phyloP scores from a whole-genome alignment of 2,329 filamentous ascomycete genomes.

The Thielaviopsis populi region DNA sequence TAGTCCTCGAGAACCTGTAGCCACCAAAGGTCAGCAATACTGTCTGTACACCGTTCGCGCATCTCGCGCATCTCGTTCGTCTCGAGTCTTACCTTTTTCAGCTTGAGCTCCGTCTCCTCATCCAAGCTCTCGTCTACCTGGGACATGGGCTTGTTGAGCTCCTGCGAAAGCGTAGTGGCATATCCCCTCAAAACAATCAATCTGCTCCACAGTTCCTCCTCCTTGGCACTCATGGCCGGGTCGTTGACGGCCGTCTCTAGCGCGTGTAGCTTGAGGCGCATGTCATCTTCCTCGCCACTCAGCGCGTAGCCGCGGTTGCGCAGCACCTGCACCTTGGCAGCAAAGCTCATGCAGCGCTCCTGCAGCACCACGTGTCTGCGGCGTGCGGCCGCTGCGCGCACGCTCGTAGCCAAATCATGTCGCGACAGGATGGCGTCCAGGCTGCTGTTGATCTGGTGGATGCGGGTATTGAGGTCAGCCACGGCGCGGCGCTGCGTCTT shows the following conservation, averaged over 20 bases:
- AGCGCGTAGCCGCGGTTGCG: constrained; percentile 70
- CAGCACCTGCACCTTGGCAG: constrained; percentile 65
- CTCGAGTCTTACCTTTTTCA: constrained; percentile 51
- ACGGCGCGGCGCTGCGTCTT: constrained; percentile 57
- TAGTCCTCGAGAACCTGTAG: constrained; percentile 62
- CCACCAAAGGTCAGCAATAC: constrained; percentile 13
- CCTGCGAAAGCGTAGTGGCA: constrained; percentile 54
- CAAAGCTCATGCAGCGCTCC: constrained; percentile 57
- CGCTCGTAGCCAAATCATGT: constrained; percentile 62
- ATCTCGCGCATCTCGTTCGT: too few relatives aligned
- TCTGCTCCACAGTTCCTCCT: constrained; percentile 75
- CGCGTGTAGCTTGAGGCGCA: constrained; percentile 54
- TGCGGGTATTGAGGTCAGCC: constrained; percentile 50
- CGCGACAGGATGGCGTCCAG: constrained; percentile 57
- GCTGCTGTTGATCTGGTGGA: constrained; percentile 67
- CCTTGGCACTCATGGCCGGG: constrained; percentile 56
- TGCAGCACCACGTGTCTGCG: constrained; percentile 58
- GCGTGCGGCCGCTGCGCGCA: constrained; percentile 56
- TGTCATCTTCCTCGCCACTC: constrained; percentile 62
- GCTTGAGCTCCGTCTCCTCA: constrained; percentile 54
- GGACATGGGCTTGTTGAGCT: constrained; percentile 53
- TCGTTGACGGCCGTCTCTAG: constrained; percentile 59
- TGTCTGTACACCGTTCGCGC: not conserved
- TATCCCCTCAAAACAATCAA: constrained; percentile 61
- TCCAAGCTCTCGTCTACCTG: constrained; percentile 44